phyloP scores from a whole-genome alignment of 2,329 filamentous ascomycete genomes.

The Cladosporium sp. region DNA sequence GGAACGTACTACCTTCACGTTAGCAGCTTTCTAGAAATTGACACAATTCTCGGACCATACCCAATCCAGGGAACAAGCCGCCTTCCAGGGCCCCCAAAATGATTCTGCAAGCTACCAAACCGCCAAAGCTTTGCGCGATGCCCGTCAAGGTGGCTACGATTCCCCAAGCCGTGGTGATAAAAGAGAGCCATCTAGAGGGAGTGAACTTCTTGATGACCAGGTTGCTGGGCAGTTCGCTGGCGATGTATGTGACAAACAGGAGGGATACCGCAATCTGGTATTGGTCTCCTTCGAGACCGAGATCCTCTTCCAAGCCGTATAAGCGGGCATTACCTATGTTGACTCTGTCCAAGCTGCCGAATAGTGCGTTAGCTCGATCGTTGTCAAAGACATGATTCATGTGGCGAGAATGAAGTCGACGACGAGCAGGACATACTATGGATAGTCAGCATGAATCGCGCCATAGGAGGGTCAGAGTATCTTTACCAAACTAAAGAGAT shows the following conservation, averaged over 20 bases:
- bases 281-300: constrained; percentile 37
- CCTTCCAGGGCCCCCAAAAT: constrained; percentile 25
- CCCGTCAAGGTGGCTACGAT: constrained; percentile 48
- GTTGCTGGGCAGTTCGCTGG: constrained; percentile 46
- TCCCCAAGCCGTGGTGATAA: constrained; percentile 32
- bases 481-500: constrained; percentile 54
- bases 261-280: constrained; percentile 28
- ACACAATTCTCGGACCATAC: neutral
- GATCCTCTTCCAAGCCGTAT: constrained; percentile 42
- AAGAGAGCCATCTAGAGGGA: constrained; percentile 25
- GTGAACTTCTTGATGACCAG: constrained; percentile 48
- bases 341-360: neutral
- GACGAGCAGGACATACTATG: neutral
- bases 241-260: constrained; percentile 27
- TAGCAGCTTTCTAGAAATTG: neutral
- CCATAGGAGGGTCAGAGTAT: constrained; percentile 36
- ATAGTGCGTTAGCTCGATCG: neutral
- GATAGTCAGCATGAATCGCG: neutral
- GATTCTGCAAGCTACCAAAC: constrained; percentile 37
- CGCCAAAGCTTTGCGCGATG: constrained; percentile 40
- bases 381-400: neutral
- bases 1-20: neutral
- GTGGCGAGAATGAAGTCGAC: neutral
- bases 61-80: constrained; percentile 19
- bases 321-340: constrained; percentile 28